Evolutionary conservation across 2,329 filamentous ascomycete genomes (phyloP), one percentile per base, ranked within the genome.

Genomic region (Epicoccum sorghinum): DNA sequence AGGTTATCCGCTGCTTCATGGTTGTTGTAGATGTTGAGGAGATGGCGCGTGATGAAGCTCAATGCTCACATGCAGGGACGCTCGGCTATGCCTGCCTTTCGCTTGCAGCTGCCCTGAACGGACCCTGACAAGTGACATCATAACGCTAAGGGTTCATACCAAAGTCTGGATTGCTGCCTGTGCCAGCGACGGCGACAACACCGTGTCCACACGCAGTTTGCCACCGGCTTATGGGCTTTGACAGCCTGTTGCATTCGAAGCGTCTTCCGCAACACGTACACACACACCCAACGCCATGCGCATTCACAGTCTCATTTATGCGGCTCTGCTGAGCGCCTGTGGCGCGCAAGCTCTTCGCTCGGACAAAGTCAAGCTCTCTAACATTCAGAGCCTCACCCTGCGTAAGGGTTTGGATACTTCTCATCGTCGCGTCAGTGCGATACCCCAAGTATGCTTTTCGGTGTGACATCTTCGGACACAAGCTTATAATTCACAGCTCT

Each of bases 1-100:
- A 95, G 0, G 93, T 96, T 65, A 91, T 86, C 75, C 90, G 82
- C 75, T 91, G 86, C 65, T 88, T 86, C 90, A 93, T 73, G 47
- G 47, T 60, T 61, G 56, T 39, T 53, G 59, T 38, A 38, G 38
- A 32, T 50, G 59, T 52, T 37, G 45, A 43, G 39, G 45, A 43
- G 45, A 43, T 47, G 38, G 53, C 46, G 55, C 50, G 51, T 55
- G 55, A 59, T 50, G 47, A 33, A 7, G 7, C n/a, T 47, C 41
- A 25, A 51, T 38, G 50, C 41, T 47, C 39, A 43, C 38, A 40
- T 47, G 48, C 48, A 47, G 40, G 22, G 40, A 30, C 8, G 35
- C 18, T 32, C 50, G 50, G 43, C 43, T 51, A 32, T 24, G 27
- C 14, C n/a, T 47, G 47, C 47, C 37, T 23, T 13, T 52, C 52